Evolutionary conservation across 352 stramenopile genomes (phyloP), one percentile per base, ranked within the genome.

Genomic region (Pythium utonaiense): DNA sequence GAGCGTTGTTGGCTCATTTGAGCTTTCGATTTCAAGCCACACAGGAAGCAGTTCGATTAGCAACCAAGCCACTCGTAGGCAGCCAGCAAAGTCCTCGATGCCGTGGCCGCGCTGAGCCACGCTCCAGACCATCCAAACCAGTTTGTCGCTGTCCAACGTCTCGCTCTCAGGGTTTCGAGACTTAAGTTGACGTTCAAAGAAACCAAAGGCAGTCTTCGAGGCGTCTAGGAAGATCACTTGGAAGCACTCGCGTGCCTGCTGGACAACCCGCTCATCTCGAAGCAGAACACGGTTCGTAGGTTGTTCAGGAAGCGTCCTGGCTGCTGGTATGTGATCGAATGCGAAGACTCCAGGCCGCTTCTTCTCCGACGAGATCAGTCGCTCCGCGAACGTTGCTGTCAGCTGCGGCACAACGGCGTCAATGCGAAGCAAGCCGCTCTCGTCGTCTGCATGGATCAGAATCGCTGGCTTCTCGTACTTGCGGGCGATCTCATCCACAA

Each of bases 111-210:
- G 55, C 28, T 62, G 62, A 0, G 19, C 40, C 3, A 69, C 62
- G 16, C 28, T 61, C 62, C 62, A 69, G 6, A 57, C 3, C 55
- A 69, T 57, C 62, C 62, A 69, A 19, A 64, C 7, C 3, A 47
- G 40, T 10, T 31, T 52, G 10, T 69, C 62, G 6, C 52, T 33
- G 14, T 51, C 22, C 4, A 28, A 4, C 1, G 2, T 2, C 13
- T 60, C 16, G 9, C 49, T 51, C 21, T 44, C n/a, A 27, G n/a
- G 34, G 1, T 45, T 22, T 30, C 42, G 57, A 1, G 53, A 47
- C 53, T 48, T 30, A 6, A 31, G 27, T 8, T n/a, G 22, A 5
- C 25, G 21, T 44, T 53, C 25, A 22, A 61, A 52, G 25, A 48
- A 63, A 6, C 31, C 2, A 9, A 27, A 38, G 3, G 64, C 44